phyloP scores from a whole-genome alignment of 2,329 filamentous ascomycete species.

The Fusarium brachygibbosum region DNA sequence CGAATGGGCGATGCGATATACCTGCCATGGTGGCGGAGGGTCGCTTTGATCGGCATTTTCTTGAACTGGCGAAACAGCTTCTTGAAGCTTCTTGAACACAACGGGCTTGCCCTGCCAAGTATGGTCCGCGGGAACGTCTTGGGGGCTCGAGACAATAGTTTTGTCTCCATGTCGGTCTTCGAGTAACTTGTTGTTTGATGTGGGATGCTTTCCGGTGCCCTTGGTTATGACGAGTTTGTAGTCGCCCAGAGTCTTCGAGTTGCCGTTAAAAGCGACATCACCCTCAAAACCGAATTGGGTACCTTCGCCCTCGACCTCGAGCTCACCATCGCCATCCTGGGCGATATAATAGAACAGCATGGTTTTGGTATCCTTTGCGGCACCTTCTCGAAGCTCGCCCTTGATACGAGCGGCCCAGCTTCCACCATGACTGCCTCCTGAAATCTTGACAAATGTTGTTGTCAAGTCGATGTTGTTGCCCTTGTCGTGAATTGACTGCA shows the following conservation, averaged over 20 bases:
- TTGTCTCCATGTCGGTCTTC: constrained; percentile 78
- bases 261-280: constrained; percentile 78
- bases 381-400: constrained; percentile 80
- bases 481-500: constrained; percentile 91
- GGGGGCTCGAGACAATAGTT: constrained; percentile 79
- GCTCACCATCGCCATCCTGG: constrained; percentile 78
- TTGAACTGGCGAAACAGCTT: constrained; percentile 64
- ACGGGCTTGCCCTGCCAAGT: constrained; percentile 87
- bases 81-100: constrained; percentile 67
- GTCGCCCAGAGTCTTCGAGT: constrained; percentile 78
- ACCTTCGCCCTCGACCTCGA: constrained; percentile 70
- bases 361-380: constrained; percentile 75
- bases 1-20: constrained; percentile 81
- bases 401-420: constrained; percentile 93
- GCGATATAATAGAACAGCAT: constrained; percentile 86
- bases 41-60: constrained; percentile 68
- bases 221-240: constrained; percentile 84
- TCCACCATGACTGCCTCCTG: constrained; percentile 85
- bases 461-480: constrained; percentile 91
- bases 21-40: constrained; percentile 85
- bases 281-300: constrained; percentile 65
- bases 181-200: constrained; percentile 75
- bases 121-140: constrained; percentile 72
- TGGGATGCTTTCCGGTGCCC: constrained; percentile 72
- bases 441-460: constrained; percentile 93